Percentiles rank a stretch among this genome's conserved stretches.
phyloP scores from a whole-genome alignment of 139 green algal species.

The Zygnema circumcarinatum region DNA sequence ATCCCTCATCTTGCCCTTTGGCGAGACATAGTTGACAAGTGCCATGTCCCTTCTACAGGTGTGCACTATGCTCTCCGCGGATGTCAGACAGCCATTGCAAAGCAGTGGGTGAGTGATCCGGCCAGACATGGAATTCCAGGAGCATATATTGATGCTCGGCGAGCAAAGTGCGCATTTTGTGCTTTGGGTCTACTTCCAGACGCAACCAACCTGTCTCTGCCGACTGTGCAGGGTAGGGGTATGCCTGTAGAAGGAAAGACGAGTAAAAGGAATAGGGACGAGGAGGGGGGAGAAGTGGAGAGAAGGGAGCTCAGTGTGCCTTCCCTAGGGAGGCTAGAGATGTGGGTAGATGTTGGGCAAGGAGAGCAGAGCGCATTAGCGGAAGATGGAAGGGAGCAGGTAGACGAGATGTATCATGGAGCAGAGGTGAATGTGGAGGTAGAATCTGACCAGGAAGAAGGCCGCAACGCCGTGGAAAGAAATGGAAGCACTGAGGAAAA shows the following conservation, averaged over 20 bases:
- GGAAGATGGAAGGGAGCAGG: neutral
- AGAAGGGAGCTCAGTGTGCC: neutral
- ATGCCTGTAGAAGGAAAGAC: neutral
- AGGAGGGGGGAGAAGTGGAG: neutral
- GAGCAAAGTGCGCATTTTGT: neutral
- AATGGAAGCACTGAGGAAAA: neutral
- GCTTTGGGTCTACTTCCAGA: neutral
- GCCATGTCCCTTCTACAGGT: neutral
- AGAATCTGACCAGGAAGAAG: neutral
- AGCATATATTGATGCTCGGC: neutral
- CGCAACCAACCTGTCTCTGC: neutral
- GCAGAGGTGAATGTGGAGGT: neutral
- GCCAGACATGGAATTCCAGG: neutral
- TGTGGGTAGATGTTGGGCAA: neutral
- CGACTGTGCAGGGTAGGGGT: neutral
- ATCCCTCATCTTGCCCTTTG: neutral
- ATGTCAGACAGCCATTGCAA: neutral
- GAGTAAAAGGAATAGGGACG: neutral
- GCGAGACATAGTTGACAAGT: neutral
- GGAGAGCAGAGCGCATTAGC: neutral
- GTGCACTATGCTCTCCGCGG: neutral
- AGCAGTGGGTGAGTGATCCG: neutral
- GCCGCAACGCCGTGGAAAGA: neutral
- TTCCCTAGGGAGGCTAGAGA: neutral
- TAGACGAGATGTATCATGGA: neutral